These are phyloP conservation scores for Pseudotulostoma volvatum DNA, from an alignment of 495 filamentous ascomycete genomes.

Conservation along the genomic window DNA sequence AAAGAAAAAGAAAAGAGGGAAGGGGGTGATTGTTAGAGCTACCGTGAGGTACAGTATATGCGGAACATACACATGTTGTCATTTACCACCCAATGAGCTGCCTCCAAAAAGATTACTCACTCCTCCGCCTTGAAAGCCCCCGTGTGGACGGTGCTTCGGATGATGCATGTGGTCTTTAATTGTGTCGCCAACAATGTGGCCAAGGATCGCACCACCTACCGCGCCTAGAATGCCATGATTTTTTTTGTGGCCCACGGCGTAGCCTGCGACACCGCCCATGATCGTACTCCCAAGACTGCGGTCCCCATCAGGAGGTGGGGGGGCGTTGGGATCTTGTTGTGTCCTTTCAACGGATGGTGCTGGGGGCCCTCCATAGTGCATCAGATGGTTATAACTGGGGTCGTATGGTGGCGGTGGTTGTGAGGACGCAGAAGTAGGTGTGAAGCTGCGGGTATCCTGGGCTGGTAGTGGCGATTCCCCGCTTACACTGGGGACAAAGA, in stretches of 20 bases:
- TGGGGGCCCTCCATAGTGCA: slow-evolving; percentile 5
- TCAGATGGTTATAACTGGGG: slow-evolving; percentile 5
- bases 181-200: slow-evolving; percentile 28
- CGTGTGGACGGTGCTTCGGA: slow-evolving; percentile 10
- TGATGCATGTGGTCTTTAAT: slow-evolving; percentile 16
- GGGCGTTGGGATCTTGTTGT: slow-evolving; percentile 5
- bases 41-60: no score
- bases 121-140: slow-evolving; percentile 7
- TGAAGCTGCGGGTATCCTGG: not conserved
- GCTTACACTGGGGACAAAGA: not conserved
- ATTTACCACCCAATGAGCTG: no score
- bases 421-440: not conserved
- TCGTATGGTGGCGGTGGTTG: no score
- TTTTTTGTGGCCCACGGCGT: slow-evolving; percentile 29
- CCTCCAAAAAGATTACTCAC: no score
- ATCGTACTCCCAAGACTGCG: slow-evolving; percentile 28
- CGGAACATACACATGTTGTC: no score
- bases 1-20: no score
- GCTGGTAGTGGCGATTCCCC: no score
- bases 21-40: no score
- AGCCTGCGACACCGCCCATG: slow-evolving; percentile 30
- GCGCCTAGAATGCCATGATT: slow-evolving; percentile 33
- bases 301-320: slow-evolving; percentile 22
- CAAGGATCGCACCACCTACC: slow-evolving; percentile 31
- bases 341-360: slow-evolving; percentile 5